Percentiles rank a stretch among this genome's conserved stretches.
phyloP scores from a whole-genome alignment of 2,329 filamentous ascomycete species.

The Neonectria coccinea region DNA sequence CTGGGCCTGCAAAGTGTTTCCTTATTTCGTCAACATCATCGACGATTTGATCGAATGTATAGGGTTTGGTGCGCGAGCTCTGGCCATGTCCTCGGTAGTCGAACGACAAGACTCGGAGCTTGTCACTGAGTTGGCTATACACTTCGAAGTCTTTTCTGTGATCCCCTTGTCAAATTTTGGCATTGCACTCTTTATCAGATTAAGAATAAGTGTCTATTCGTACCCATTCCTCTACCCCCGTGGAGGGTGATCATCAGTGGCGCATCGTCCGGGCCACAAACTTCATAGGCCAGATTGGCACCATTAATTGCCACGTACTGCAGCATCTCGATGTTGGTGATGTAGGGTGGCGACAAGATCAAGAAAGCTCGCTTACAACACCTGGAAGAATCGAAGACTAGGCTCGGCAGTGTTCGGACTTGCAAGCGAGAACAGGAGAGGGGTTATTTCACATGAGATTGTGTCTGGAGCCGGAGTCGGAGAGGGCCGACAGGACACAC shows the following conservation, averaged over 20 bases:
- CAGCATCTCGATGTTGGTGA: slow-evolving; percentile 21
- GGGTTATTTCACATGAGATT: not conserved
- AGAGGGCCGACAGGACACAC: not conserved
- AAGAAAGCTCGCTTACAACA: not conserved
- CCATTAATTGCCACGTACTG: slow-evolving; percentile 27
- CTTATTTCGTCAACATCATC: slow-evolving; percentile 34
- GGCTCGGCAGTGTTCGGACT: not conserved
- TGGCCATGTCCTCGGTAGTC: slow-evolving; percentile 36
- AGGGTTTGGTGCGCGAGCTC: slow-evolving; percentile 36
- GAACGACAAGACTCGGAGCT: slow-evolving; percentile 32
- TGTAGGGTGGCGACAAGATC: not conserved
- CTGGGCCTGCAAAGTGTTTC: slow-evolving; percentile 19
- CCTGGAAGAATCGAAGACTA: not conserved
- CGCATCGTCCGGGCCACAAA: slow-evolving; percentile 25
- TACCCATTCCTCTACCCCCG: slow-evolving; percentile 37
- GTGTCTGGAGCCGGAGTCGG: not conserved
- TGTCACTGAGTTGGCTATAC: slow-evolving; percentile 28
- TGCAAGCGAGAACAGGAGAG: not conserved
- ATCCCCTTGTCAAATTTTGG: slow-evolving; percentile 22
- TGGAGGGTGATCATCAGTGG: slow-evolving; percentile 37
- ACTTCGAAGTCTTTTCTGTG: slow-evolving; percentile 32
- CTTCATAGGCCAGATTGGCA: slow-evolving; percentile 30
- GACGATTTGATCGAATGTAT: slow-evolving; percentile 36
- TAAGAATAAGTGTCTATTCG: not conserved
- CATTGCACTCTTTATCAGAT: not conserved